Evolutionary conservation across 2,329 filamentous ascomycete species (phyloP), one percentile per base, ranked within the genome.

Genomic region (Xylaria sp.): DNA sequence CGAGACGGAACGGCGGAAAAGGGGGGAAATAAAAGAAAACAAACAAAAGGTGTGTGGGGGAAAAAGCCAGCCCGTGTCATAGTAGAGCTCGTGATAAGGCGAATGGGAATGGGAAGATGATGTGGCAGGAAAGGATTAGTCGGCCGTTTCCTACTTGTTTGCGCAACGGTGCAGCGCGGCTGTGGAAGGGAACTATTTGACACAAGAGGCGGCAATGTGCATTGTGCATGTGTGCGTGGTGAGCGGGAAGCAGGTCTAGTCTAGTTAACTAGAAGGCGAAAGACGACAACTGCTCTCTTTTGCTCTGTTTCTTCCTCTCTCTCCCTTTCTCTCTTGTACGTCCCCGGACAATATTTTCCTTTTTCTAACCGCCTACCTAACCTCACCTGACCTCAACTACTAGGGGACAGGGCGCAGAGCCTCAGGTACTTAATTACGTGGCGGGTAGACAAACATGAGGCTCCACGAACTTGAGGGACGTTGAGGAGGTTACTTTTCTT

Each of bases 101-200:
- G 56, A 57, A 42, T 53, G 54, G 45, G 43, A 18, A n/a, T n/a
- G n/a, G n/a, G n/a, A n/a, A n/a, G 50, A 52, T 62, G 65, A 68
- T 67, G 66, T 68, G 66, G 63, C 67, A 64, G 64, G 46, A 64
- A 63, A 59, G 63, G 57, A 65, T 66, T 68, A 68, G 66, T 56
- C 65, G 61, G 59, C 52, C 51, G 49, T 48, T 57, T 48, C 46
- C 44, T 48, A 56, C 58, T 60, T 67, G 63, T 66, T 68, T 69
- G 66, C 66, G 62, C 67, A 63, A 67, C 59, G 58, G 57, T 66
- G 56, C 62, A 65, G 61, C 50, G 64, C 68, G 68, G 68, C 65
- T 64, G 61, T 67, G 62, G 57, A 63, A 64, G 59, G 59, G 58
- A 63, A 63, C 66, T 66, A 66, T 64, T 68, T 63, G 64, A 58